Conservation (phyloP, 345 rosid genomes). For the Psidium friedrichsthalianum region DNA sequence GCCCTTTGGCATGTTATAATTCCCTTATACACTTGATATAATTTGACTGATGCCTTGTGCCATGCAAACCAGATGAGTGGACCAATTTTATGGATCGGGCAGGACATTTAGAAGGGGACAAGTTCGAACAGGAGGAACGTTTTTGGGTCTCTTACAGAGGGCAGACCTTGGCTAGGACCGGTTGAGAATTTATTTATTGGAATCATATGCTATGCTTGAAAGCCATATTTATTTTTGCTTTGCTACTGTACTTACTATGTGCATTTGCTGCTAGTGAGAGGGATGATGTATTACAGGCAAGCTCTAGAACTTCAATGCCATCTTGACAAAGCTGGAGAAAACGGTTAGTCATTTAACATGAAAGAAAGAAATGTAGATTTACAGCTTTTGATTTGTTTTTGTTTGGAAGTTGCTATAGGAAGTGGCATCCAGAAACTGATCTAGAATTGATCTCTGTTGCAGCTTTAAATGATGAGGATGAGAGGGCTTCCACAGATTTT, state of each 20-base stretch:
- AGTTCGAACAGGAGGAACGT: slow-evolving; percentile 35
- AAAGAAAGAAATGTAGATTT: background rate
- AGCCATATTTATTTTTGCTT: background rate
- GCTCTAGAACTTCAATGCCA: slow-evolving; percentile 72
- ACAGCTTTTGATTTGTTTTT: background rate
- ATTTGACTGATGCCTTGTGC: background rate
- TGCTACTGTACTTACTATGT: background rate
- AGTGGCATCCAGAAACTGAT: background rate
- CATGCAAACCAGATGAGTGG: slow-evolving; percentile 73
- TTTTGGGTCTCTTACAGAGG: slow-evolving; percentile 90
- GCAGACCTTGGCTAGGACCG: slow-evolving; percentile 95
- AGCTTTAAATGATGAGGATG: slow-evolving; percentile 25
- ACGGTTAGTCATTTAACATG: slow-evolving; percentile 29
- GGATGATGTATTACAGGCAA: slow-evolving; percentile 89
- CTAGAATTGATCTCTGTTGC: slow-evolving; percentile 10
- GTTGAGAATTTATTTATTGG: slow-evolving; percentile 8
- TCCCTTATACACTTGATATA: background rate
- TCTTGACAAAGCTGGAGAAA: slow-evolving; percentile 55
- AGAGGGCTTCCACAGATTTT: slow-evolving; percentile 10
- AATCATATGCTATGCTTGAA: background rate
- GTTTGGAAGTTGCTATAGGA: background rate
- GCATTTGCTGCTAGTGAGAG: slow-evolving; percentile 50
- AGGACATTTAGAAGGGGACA: slow-evolving; percentile 6
- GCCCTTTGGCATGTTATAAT: background rate
- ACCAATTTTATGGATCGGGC: slow-evolving; percentile 49